phyloP scores from a whole-genome alignment of 2,329 filamentous ascomycete genomes.

The Diplodia scrobiculata region DNA sequence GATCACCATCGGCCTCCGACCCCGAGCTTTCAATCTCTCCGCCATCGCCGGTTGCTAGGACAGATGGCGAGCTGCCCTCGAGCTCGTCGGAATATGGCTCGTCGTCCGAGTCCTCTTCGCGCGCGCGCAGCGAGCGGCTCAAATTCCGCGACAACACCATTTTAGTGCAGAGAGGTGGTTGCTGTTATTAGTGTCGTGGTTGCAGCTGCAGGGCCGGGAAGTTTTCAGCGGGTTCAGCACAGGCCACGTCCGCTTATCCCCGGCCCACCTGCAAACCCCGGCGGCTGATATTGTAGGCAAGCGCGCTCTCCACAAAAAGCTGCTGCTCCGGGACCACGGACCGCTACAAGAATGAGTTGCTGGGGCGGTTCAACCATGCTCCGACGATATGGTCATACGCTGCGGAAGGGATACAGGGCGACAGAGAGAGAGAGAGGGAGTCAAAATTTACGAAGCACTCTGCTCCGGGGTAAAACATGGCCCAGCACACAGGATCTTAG shows the following conservation, averaged over 20 bases:
- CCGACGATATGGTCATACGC: background rate
- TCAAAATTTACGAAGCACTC: background rate
- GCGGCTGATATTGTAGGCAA: background rate
- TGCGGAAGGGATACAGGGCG: background rate
- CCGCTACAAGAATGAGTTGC: background rate
- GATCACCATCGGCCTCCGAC: conserved; percentile 42
- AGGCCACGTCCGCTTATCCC: background rate
- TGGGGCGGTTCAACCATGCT: background rate
- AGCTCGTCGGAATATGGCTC: conserved; percentile 47
- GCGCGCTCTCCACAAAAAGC: background rate
- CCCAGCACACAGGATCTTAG: background rate
- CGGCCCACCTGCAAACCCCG: background rate
- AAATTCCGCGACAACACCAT: conserved; percentile 45
- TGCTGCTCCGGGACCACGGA: background rate
- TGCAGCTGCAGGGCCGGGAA: background rate
- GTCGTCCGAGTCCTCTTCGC: conserved; percentile 42
- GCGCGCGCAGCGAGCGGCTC: conserved; percentile 42
- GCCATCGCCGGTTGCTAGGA: conserved; percentile 45
- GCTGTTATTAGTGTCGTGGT: background rate
- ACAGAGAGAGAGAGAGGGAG: background rate
- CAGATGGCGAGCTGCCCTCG: conserved; percentile 45
- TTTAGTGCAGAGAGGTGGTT: background rate
- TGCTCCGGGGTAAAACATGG: background rate
- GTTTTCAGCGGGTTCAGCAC: conserved; percentile 20
- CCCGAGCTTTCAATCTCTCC: conserved; percentile 39